Percentiles rank a stretch among this genome's conserved stretches.
Conservation (phyloP, 2,329 filamentous ascomycete genomes). For the Hyphodiscus sp. region DNA sequence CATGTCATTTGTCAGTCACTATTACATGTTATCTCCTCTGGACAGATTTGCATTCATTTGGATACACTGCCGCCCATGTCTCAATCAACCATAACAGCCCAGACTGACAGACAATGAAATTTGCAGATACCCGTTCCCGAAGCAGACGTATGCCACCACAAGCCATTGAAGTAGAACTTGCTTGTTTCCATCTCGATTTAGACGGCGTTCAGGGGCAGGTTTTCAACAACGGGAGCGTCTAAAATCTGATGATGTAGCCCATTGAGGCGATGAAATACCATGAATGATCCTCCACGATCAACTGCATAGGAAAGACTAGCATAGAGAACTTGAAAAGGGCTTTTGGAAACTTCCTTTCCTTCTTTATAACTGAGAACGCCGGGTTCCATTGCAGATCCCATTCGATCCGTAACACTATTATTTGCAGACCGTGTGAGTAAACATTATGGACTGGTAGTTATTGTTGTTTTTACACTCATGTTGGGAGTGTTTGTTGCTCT, state of each 20-base stretch:
- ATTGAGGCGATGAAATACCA: conserved; percentile 21
- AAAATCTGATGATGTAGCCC: conserved; percentile 24
- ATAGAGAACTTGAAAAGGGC: conserved; percentile 19
- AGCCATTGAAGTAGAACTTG: conserved; percentile 16
- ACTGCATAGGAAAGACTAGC: conserved; percentile 21
- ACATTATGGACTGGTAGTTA: background rate
- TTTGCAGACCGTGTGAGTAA: background rate
- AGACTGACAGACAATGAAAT: conserved; percentile 18
- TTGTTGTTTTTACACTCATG: background rate
- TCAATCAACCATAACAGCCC: conserved; percentile 5
- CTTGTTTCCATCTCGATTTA: conserved; percentile 33
- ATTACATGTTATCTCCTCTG: background rate
- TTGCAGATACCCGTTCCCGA: conserved; percentile 70
- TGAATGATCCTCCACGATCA: conserved; percentile 33
- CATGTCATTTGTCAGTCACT: conserved; percentile 4
- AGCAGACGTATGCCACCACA: conserved; percentile 62
- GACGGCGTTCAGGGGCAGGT: conserved; percentile 42
- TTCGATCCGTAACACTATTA: background rate
- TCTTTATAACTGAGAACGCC: background rate
- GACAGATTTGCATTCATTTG: conserved; percentile 1
- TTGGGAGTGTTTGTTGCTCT: background rate
- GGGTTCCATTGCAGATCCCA: background rate
- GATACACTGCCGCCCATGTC: background rate
- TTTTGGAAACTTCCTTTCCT: conserved; percentile 1
- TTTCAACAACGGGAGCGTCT: conserved; percentile 47